Conservation (phyloP, 2,329 filamentous ascomycete species). For the Blastomyces percursus region DNA sequence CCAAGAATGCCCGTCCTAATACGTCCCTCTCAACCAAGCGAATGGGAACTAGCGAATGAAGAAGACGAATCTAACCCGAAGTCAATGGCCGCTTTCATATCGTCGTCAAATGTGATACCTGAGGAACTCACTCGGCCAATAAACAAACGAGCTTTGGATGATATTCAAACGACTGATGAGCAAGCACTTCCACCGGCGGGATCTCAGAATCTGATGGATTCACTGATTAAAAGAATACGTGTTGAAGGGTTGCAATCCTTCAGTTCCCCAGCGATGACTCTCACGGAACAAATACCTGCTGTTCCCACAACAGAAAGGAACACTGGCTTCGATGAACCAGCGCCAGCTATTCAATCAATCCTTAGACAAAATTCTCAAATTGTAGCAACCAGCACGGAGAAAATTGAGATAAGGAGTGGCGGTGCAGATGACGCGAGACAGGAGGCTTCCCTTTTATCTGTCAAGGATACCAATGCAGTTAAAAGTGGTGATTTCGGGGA, state of each 20-base stretch:
- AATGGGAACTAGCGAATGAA: slow-evolving; percentile 18
- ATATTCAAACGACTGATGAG: slow-evolving; percentile 13
- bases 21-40: slow-evolving; percentile 19
- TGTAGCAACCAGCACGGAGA: not conserved
- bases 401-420: not conserved
- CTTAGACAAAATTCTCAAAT: not conserved
- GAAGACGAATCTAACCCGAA: slow-evolving; percentile 17
- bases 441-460: not conserved
- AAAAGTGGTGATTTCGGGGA: slow-evolving; percentile 12
- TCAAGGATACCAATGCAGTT: not conserved
- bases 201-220: not conserved
- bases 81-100: not conserved
- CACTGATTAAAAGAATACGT: slow-evolving; percentile 11
- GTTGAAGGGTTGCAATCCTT: not conserved
- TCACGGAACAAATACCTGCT: not conserved
- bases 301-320: not conserved
- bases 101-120: slow-evolving; percentile 5
- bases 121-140: slow-evolving; percentile 10
- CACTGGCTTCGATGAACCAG: not conserved
- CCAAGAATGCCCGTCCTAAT: slow-evolving; percentile 41
- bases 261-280: not conserved
- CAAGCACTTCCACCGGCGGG: not conserved
- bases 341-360: not conserved
- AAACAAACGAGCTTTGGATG: slow-evolving; percentile 20
- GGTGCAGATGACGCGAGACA: not conserved